Conservation (phyloP, 768 basidiomycete species). For the Rhodocollybia butyracea region DNA sequence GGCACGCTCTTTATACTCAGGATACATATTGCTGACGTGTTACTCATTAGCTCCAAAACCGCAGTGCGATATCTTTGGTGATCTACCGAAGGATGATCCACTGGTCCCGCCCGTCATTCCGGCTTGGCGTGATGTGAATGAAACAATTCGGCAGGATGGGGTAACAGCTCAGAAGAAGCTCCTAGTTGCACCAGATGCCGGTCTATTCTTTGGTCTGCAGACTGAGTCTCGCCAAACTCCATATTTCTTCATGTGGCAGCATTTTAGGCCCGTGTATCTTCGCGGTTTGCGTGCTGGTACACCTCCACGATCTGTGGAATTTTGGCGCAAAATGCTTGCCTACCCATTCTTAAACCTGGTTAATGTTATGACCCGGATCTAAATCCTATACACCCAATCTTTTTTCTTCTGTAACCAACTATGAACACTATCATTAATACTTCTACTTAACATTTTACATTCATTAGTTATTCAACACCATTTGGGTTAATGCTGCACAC, state of each 20-base stretch:
- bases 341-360: background rate
- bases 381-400: too few species aligned
- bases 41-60: background rate
- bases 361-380: too few species aligned
- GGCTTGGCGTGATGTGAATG: background rate
- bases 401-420: too few species aligned
- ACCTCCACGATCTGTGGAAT: too few species aligned
- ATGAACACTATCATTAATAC: too few species aligned
- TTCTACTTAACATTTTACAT: too few species aligned
- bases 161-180: background rate
- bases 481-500: too few species aligned
- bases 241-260: background rate
- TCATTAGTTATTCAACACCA: too few species aligned
- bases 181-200: background rate
- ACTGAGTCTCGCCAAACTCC: background rate
- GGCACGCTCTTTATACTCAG: background rate
- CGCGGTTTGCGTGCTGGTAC: too few species aligned
- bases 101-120: background rate
- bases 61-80: background rate
- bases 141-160: background rate
- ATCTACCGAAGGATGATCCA: background rate
- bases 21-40: background rate
- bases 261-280: too few species aligned
- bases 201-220: background rate
- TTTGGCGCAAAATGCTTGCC: background rate